Percentiles rank a stretch among this genome's conserved stretches.
phyloP scores from a whole-genome alignment of 768 basidiomycete genomes.

The Boletus subparvulus region DNA sequence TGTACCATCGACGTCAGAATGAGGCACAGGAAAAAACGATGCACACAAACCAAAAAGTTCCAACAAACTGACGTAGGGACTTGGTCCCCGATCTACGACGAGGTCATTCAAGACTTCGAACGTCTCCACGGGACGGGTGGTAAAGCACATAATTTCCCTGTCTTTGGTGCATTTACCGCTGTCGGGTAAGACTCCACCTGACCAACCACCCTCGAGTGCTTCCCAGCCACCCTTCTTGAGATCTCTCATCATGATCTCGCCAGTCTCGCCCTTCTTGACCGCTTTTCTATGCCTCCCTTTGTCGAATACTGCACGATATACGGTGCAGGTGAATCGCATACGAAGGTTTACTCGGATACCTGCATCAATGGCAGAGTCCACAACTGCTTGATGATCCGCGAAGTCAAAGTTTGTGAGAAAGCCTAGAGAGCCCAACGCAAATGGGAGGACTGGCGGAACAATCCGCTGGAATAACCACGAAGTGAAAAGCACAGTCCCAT shows the following conservation, averaged over 20 bases:
- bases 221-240: conserved; percentile 93
- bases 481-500: conserved; percentile 97
- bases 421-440: conserved; percentile 94
- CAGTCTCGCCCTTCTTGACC: conserved; percentile 89
- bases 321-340: conserved; percentile 99
- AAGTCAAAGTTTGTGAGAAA: conserved; percentile 98
- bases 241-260: conserved; percentile 96
- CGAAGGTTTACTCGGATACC: conserved; percentile 97
- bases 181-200: conserved; percentile 43
- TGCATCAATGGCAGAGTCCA: conserved; percentile 85
- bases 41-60: conserved; percentile 86
- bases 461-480: conserved; percentile 99
- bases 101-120: conserved; percentile 97
- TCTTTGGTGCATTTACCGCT: conserved; percentile 63
- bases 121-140: conserved; percentile 90
- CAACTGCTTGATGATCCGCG: conserved; percentile 75
- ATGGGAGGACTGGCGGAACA: conserved; percentile 97
- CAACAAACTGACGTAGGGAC: conserved; percentile 93
- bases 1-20: conserved; percentile 31
- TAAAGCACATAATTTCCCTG: conserved; percentile 98
- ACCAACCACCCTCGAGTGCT: conserved; percentile 82
- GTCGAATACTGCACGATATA: conserved; percentile 88
- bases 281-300: conserved; percentile 71
- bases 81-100: conserved; percentile 96
- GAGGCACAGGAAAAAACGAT: background rate